phyloP scores from a whole-genome alignment of 1,139 yeast species.

The Geotrichum fermentans region DNA sequence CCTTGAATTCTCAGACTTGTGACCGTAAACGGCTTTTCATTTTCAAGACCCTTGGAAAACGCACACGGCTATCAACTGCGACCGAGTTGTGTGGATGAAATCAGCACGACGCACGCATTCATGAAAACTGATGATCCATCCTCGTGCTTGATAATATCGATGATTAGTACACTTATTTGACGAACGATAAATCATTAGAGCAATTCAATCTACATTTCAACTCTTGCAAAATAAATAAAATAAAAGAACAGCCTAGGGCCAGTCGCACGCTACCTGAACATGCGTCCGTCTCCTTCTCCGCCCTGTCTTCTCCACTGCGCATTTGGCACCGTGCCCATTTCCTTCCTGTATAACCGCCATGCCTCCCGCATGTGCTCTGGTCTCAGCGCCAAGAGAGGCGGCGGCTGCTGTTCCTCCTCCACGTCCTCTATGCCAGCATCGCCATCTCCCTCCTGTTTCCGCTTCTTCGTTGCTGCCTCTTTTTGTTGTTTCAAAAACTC shows the following conservation, averaged over 20 bases:
- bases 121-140: too few relatives aligned
- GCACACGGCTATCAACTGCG: too few relatives aligned
- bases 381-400: conserved; percentile 45
- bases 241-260: conserved; percentile 2
- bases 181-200: neutral
- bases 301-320: conserved; percentile 73
- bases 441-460: conserved; percentile 31
- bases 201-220: neutral
- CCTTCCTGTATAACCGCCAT: conserved; percentile 67
- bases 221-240: conserved; percentile 12
- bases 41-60: too few relatives aligned
- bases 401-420: conserved; percentile 14
- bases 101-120: too few relatives aligned
- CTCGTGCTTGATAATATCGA: too few relatives aligned
- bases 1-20: too few relatives aligned
- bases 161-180: neutral
- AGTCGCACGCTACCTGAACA: conserved; percentile 45
- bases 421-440: conserved; percentile 32
- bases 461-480: conserved; percentile 30
- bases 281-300: conserved; percentile 57
- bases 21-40: too few relatives aligned
- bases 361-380: conserved; percentile 90
- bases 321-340: conserved; percentile 59
- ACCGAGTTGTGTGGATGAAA: too few relatives aligned
- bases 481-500: conserved; percentile 13